Evolutionary conservation across 192 early-diverging fungal species (phyloP).

Genomic region (Backusella macrospora): DNA sequence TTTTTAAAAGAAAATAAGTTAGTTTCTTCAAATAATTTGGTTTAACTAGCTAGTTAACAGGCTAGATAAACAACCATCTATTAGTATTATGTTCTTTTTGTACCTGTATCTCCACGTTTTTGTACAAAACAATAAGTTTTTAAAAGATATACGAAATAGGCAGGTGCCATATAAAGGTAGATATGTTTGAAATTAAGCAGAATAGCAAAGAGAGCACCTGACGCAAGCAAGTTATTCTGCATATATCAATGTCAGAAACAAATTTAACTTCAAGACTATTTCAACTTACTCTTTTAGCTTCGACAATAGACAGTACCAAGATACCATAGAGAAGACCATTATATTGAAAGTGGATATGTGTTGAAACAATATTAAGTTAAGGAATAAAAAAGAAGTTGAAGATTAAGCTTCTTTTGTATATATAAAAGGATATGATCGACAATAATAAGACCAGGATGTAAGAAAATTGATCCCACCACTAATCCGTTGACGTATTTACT

Average conservation of each 20-base stretch:
- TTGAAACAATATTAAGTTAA: constrained; percentile 5
- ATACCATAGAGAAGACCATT: constrained; percentile 93
- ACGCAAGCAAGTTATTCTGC: constrained; percentile 62
- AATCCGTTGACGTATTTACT: constrained; percentile 40
- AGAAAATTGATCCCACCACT: constrained; percentile 60
- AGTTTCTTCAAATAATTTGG: neutral
- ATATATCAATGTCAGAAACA: neutral
- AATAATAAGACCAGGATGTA: constrained; percentile 76
- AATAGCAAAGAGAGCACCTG: constrained; percentile 80
- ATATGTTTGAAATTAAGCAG: constrained; percentile 98
- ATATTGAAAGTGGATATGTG: constrained; percentile 94
- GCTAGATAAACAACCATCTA: neutral
- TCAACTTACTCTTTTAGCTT: constrained; percentile 64
- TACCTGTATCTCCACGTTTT: neutral
- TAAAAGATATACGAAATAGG: constrained; percentile 91
- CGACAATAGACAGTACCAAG: constrained; percentile 74
- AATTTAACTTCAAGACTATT: neutral
- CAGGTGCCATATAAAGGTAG: constrained; percentile 87
- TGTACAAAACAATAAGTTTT: constrained; percentile 71
- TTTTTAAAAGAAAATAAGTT: neutral
- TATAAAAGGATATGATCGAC: constrained; percentile 81
- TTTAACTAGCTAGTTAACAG: neutral
- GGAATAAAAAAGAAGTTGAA: neutral
- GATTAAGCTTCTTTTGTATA: neutral
- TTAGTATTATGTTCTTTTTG: neutral